Conservation (phyloP, 345 rosid genomes). For the Carallia pectinifolia region DNA sequence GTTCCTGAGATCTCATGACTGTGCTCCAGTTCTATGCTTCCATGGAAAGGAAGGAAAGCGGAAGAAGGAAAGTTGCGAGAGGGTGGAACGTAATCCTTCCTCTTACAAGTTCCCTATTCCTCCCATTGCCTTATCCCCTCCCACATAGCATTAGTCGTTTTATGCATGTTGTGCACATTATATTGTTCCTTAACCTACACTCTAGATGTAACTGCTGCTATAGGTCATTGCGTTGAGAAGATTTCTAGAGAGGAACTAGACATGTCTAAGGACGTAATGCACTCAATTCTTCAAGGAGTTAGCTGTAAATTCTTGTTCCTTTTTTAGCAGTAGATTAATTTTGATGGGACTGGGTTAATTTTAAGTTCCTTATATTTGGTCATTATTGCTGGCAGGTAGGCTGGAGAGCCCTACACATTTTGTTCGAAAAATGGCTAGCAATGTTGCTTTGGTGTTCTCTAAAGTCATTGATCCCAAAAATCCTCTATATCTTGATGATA, state of each 20-base stretch:
- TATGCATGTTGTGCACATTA: conserved; percentile 13
- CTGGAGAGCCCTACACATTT: conserved; percentile 77
- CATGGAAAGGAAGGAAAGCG: not conserved
- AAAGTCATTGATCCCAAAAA: conserved; percentile 85
- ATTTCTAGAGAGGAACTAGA: conserved; percentile 84
- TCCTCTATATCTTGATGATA: conserved; percentile 86
- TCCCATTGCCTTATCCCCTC: not conserved
- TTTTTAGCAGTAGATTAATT: conserved; percentile 14
- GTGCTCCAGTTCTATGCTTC: no score
- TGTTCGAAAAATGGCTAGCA: conserved; percentile 84
- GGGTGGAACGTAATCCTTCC: not conserved
- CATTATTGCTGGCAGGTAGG: conserved; percentile 62
- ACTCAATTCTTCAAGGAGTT: conserved; percentile 90
- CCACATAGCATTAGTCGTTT: not conserved
- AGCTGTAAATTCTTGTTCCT: conserved; percentile 55
- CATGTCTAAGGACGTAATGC: conserved; percentile 70
- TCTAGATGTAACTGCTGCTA: conserved; percentile 79
- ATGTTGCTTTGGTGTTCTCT: conserved; percentile 79
- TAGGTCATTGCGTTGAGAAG: conserved; percentile 87
- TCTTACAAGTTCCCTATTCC: not conserved
- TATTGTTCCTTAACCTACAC: conserved; percentile 39
- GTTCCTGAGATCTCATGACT: not conserved
- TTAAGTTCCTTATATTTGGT: conserved; percentile 19
- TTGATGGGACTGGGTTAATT: conserved; percentile 17
- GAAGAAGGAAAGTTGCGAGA: not conserved